phyloP scores from a whole-genome alignment of 306 rosid species.

The Cicer arietinum region DNA sequence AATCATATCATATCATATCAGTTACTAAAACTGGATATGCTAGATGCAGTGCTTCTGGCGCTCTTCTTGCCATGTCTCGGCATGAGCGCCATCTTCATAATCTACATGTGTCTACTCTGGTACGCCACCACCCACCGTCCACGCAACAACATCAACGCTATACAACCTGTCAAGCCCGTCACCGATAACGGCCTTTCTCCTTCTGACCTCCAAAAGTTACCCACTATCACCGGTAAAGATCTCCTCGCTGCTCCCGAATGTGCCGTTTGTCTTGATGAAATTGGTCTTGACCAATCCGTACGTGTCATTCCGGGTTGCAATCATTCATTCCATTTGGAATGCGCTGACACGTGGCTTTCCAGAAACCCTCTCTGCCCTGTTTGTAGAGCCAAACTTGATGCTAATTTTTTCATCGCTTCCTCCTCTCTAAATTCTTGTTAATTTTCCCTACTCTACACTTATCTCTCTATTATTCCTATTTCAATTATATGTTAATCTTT shows the following conservation, averaged over 20 bases:
- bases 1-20: too few species aligned
- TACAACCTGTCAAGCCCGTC: constrained; percentile 35
- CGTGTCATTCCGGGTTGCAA: constrained; percentile 80
- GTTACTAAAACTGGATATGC: constrained; percentile 42
- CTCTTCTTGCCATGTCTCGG: constrained; percentile 75
- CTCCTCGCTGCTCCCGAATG: constrained; percentile 59
- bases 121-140: constrained; percentile 51
- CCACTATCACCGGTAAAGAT: constrained; percentile 59
- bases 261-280: constrained; percentile 81
- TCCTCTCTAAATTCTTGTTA: constrained; percentile 45
- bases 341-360: constrained; percentile 91
- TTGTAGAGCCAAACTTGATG: constrained; percentile 67
- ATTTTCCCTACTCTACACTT: too few species aligned
- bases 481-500: too few species aligned
- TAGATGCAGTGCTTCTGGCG: constrained; percentile 65
- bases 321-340: constrained; percentile 71
- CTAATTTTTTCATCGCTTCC: constrained; percentile 39
- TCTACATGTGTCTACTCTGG: constrained; percentile 77
- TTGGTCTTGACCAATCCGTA: constrained; percentile 60
- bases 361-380: constrained; percentile 68
- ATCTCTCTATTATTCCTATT: too few species aligned
- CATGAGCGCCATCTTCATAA: constrained; percentile 61
- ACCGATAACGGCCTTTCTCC: constrained; percentile 55
- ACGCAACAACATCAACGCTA: background rate
- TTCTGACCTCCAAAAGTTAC: constrained; percentile 67